Evolutionary conservation across 2,329 filamentous ascomycete genomes (phyloP).

Genomic region (Cordyceps farinosa): DNA sequence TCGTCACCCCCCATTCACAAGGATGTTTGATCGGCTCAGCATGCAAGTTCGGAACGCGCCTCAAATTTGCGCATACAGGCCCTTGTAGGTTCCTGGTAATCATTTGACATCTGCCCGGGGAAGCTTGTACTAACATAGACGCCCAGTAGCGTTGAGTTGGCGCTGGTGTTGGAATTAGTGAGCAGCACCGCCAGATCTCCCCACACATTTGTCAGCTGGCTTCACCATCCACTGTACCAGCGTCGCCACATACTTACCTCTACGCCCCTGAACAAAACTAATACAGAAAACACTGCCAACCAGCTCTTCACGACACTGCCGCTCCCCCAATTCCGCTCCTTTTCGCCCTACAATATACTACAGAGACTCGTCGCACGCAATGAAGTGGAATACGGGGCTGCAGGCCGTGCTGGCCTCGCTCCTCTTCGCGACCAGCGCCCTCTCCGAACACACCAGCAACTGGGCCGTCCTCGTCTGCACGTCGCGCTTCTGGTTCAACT

Average conservation of each 20-base stretch:
- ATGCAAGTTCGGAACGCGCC: no score
- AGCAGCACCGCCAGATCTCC: neutral
- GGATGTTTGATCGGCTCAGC: no score
- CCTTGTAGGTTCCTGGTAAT: no score
- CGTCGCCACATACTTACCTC: constrained; percentile 5
- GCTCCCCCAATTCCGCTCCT: neutral
- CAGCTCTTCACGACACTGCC: neutral
- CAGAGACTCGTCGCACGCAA: constrained; percentile 27
- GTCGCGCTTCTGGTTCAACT: constrained; percentile 99
- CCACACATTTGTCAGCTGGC: constrained; percentile 15
- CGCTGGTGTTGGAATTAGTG: neutral
- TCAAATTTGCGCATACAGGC: no score
- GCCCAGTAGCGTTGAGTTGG: neutral
- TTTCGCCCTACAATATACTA: neutral
- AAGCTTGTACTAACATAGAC: no score
- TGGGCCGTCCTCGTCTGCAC: constrained; percentile 99
- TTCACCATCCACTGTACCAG: neutral
- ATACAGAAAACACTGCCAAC: neutral
- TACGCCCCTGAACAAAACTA: neutral
- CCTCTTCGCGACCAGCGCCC: constrained; percentile 44
- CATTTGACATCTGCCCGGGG: no score
- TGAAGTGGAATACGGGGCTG: constrained; percentile 49
- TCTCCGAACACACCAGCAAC: constrained; percentile 88
- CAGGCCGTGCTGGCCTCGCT: constrained; percentile 47
- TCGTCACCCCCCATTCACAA: no score